Evolutionary conservation across 305 asterid species (phyloP).

Genomic region (Plantago coronopus): DNA sequence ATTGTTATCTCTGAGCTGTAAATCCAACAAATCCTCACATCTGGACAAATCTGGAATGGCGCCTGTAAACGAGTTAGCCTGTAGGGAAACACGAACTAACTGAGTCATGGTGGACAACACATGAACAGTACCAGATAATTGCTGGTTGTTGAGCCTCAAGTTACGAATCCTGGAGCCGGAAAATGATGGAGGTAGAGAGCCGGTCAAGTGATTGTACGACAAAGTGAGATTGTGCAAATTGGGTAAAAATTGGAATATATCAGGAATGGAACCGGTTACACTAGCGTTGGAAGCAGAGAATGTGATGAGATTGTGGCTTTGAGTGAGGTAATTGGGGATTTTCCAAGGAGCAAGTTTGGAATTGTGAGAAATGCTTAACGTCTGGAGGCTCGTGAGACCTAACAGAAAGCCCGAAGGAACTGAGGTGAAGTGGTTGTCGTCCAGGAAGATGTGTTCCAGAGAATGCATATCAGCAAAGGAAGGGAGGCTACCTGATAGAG

Average conservation of each 20-base stretch:
- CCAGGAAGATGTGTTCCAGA: slow-evolving; percentile 48
- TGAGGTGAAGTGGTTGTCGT: slow-evolving; percentile 50
- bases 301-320: slow-evolving; percentile 41
- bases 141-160: slow-evolving; percentile 59
- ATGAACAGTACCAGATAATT: slow-evolving; percentile 53
- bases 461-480: too few species aligned
- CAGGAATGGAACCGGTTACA: slow-evolving; percentile 59
- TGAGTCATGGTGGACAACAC: slow-evolving; percentile 54
- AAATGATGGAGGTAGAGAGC: slow-evolving; percentile 54
- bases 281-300: slow-evolving; percentile 49
- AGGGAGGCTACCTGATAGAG: too few species aligned
- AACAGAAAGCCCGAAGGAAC: slow-evolving; percentile 46
- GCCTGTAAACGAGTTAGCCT: slow-evolving; percentile 58
- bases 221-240: slow-evolving; percentile 50
- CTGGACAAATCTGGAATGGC: slow-evolving; percentile 67
- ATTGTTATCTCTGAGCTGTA: slow-evolving; percentile 66
- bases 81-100: slow-evolving; percentile 52
- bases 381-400: slow-evolving; percentile 48
- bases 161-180: slow-evolving; percentile 46
- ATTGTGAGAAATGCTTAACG: slow-evolving; percentile 50
- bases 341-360: slow-evolving; percentile 54
- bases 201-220: slow-evolving; percentile 64
- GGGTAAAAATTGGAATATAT: slow-evolving; percentile 51
- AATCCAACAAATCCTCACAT: too few species aligned
- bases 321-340: slow-evolving; percentile 36